phyloP scores from a whole-genome alignment of 1,284 basidiomycete species.

The Phellinidium pouzarii region DNA sequence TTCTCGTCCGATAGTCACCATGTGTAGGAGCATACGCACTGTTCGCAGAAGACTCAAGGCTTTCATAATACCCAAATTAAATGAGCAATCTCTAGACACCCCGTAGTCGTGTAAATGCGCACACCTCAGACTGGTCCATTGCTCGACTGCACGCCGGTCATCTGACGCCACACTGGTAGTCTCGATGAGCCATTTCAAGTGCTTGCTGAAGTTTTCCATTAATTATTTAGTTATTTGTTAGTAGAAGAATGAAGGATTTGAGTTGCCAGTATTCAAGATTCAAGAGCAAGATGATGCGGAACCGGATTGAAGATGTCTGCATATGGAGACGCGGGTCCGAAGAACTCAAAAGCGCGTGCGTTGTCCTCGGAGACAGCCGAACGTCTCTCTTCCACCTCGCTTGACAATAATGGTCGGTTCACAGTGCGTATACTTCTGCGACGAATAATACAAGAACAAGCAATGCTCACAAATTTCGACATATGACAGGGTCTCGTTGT shows the following conservation, averaged over 20 bases:
- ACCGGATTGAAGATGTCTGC: too few species aligned
- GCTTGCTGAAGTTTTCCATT: conserved; percentile 24
- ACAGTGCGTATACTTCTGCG: conserved; percentile 5
- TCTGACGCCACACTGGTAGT: conserved; percentile 23
- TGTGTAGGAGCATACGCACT: background rate
- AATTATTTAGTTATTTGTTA: too few species aligned
- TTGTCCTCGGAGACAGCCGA: background rate
- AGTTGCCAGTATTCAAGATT: too few species aligned
- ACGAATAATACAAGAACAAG: background rate
- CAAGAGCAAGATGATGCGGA: too few species aligned
- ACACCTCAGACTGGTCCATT: conserved; percentile 30
- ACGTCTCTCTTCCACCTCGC: conserved; percentile 3
- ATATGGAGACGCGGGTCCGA: background rate
- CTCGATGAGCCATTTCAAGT: conserved; percentile 28
- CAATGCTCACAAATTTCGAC: conserved; percentile 15
- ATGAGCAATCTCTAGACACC: conserved; percentile 9
- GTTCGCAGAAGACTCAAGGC: background rate
- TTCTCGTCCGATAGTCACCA: background rate
- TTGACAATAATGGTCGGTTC: conserved; percentile 10
- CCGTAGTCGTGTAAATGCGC: conserved; percentile 1
- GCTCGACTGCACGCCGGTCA: conserved; percentile 29
- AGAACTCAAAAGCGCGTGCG: background rate
- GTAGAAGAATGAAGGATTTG: too few species aligned
- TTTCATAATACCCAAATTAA: background rate
- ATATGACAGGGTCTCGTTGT: conserved; percentile 61